Conservation (phyloP, 2,329 filamentous ascomycete species). For the Teratosphaeria destructans region DNA sequence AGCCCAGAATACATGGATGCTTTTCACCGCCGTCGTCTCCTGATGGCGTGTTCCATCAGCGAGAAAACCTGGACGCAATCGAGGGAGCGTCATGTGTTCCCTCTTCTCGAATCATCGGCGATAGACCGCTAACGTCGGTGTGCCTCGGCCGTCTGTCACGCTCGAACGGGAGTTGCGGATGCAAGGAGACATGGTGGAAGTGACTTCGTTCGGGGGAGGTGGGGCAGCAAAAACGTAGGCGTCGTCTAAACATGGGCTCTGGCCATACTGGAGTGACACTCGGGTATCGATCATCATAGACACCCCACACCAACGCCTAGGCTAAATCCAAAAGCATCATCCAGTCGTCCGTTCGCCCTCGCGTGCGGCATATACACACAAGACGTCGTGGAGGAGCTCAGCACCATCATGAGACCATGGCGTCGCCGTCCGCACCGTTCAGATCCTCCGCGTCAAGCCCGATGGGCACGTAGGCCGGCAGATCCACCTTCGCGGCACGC, state of each 20-base stretch:
- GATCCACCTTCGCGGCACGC: constrained; percentile 28
- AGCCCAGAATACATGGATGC: neutral
- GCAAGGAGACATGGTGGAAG: neutral
- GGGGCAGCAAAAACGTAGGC: neutral
- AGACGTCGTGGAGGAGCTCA: neutral
- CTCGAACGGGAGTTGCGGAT: neutral
- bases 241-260: neutral
- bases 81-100: neutral
- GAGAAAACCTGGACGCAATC: neutral
- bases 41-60: neutral
- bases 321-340: constrained; percentile 3
- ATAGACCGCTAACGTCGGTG: neutral
- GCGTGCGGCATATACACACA: neutral
- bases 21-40: neutral
- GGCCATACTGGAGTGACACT: neutral
- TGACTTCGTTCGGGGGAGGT: neutral
- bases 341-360: neutral
- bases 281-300: neutral
- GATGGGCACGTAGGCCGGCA: constrained; percentile 32
- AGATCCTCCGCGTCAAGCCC: constrained; percentile 27
- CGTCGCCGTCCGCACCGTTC: constrained; percentile 25
- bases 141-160: neutral
- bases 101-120: neutral
- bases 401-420: constrained; percentile 18
- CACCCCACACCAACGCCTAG: neutral